phyloP scores from a whole-genome alignment of 257 asterid genomes.

The Solanum pinnatisectum region DNA sequence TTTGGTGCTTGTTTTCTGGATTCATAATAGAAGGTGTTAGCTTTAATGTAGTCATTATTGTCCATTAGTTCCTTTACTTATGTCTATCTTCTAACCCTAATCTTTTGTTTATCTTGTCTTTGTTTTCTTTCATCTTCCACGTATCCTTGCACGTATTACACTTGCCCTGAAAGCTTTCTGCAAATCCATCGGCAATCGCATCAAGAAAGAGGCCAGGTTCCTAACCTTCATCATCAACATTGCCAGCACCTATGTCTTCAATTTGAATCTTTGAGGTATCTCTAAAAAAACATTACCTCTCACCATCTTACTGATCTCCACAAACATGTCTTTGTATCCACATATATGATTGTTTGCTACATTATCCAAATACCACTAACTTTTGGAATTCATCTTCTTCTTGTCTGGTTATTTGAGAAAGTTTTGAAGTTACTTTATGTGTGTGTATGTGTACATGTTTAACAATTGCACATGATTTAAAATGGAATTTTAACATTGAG shows the following conservation, averaged over 20 bases:
- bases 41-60: too few species aligned
- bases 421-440: background rate
- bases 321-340: background rate
- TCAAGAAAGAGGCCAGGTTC: background rate
- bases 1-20: background rate
- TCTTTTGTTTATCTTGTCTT: too few species aligned
- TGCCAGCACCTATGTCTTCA: background rate
- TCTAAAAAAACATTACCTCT: background rate
- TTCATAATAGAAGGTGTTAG: background rate
- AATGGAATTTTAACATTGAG: background rate
- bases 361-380: background rate
- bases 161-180: too few species aligned
- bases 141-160: too few species aligned
- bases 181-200: too few species aligned
- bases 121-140: too few species aligned
- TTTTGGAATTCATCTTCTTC: conserved; percentile 57
- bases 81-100: background rate
- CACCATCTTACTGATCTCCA: background rate
- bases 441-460: background rate
- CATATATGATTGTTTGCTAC: background rate
- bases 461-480: background rate
- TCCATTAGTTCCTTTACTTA: background rate
- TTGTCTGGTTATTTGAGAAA: conserved; percentile 68
- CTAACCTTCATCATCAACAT: background rate
- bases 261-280: background rate